phyloP scores from a whole-genome alignment of 148 eudicot species.

The Vaccinium vitisidaea region DNA sequence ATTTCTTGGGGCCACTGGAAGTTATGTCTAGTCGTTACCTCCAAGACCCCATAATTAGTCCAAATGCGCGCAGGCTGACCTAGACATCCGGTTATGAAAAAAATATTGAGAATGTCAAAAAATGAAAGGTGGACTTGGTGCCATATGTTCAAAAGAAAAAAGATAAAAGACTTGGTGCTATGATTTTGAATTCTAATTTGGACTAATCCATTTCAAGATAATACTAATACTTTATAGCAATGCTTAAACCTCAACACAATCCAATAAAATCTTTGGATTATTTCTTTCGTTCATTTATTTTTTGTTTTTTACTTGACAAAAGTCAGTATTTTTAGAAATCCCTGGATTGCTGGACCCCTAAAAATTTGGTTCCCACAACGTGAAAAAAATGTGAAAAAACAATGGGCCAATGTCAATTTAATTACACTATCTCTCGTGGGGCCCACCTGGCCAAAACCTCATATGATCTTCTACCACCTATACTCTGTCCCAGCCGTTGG shows the following conservation, averaged over 20 bases:
- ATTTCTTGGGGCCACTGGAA: too few species aligned
- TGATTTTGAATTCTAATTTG: not conserved
- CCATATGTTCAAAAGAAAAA: too few species aligned
- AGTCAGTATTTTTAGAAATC: too few species aligned
- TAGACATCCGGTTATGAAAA: too few species aligned
- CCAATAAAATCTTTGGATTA: too few species aligned
- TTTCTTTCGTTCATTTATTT: too few species aligned
- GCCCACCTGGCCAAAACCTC: not conserved
- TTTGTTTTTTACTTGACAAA: too few species aligned
- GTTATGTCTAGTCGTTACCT: too few species aligned
- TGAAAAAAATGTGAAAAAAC: not conserved
- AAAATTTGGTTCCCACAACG: not conserved
- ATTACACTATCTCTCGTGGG: not conserved
- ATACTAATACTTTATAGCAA: not conserved
- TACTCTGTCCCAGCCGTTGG: not conserved
- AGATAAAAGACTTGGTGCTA: not conserved
- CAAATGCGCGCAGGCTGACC: too few species aligned
- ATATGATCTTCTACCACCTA: not conserved
- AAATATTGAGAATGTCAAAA: not conserved
- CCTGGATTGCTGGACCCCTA: too few species aligned
- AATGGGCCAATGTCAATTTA: too few species aligned
- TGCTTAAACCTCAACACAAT: not conserved
- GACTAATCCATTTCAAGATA: not conserved
- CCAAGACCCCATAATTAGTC: too few species aligned
- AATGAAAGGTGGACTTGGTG: not conserved